Evolutionary conservation across 2,329 filamentous ascomycete species (phyloP), one percentile per base, ranked within the genome.

Genomic region (Colletotrichum gloeosporioides): DNA sequence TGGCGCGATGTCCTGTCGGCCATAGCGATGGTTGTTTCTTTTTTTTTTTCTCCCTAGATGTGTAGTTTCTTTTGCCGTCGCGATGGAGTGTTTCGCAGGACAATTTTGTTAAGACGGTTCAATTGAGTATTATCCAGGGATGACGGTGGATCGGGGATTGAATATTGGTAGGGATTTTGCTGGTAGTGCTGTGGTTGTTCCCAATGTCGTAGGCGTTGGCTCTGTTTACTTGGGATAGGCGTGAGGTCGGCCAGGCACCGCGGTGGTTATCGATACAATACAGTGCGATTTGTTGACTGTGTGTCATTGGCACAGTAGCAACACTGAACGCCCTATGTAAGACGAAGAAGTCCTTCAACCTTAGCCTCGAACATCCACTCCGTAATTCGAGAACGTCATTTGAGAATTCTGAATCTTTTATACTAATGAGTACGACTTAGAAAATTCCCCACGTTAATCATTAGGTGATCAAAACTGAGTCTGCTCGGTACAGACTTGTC

Each of bases 1-100:
- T 66, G 66, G 44, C 75, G 53, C 66, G 75, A 75, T n/a, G 61
- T 36, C 25, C 75, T 55, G 34, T 77, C 73, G 31, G 76, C 69
- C 76, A 76, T 73, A 25, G 34, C n/a, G 39, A 22, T 61, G 44
- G 6, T 59, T 65, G n/a, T 29, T 32, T 68, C 27, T 63, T 73
- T 32, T 61, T 15, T 57, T 15, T 27, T 99, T 44, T 18, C 29
- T 55, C n/a, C 57, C 34, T 62, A 6, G 6, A n/a, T 13, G 44
- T 22, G 44, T 62, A 49, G 4, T 68, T 72, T 25, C 55, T 69
- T 70, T 25, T 62, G 31, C 59, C 4, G 22, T 31, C n/a, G 31
- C n/a, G 22, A 55, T 10, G 65, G n/a, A 18, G 2, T 13, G 16
- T 22, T 10, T 8, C 15, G 8, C 32, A 1, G 1, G 3, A 57